Base-by-base conservation (phyloP, 2,329 filamentous ascomycete genomes). In the Ophiocordyceps camponoti-rufipedis region DNA sequence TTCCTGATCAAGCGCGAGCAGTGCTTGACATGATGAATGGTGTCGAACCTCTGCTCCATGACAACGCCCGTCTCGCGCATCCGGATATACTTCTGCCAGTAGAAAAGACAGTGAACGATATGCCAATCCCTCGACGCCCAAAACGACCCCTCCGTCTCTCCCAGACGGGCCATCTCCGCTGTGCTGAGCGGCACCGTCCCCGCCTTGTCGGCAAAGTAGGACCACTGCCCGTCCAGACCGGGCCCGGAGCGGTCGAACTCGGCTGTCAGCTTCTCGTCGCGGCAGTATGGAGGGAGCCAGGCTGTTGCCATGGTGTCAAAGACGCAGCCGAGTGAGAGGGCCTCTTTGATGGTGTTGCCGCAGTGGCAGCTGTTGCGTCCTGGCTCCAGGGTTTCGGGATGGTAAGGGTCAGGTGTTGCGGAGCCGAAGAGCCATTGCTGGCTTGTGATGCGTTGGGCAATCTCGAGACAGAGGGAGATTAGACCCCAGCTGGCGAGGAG, bases 221-320 rank as follows among this genome's bases (percentile, higher is more conserved):
- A 29, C 61, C 61, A 63, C 5, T 47, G 46, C 8, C 58, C 58
- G 28, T 57, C 47, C 2, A 54, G 48, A 8, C 55, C 55, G 1
- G 55, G 54, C 0, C 60, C 59, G 2, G 56, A 43, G 0, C 33
- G 45, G 2, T 62, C 55, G 44, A 62, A 64, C 45, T 60, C 54
- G 2, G 51, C 51, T 1, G 56, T 59, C 4, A 63, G 52, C 28
- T 59, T 56, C 10, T 57, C 50, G 46, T 62, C 59, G 12, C 52
- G 54, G 45, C 62, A 64, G 23, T 58, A 49, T 0, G 49, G 46
- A 4, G 58, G 61, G 2, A 64, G 53, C 61, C 60, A 64, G 10
- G 60, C 53, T 4, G 58, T 52, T 1, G 58, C 52, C 13, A 64
- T 50, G 5, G 56, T 51, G 46, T 63, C 62, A 50, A 58, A 65